Evolutionary conservation across 2,329 filamentous ascomycete genomes (phyloP).

Genomic region (Aspergillus sp.): DNA sequence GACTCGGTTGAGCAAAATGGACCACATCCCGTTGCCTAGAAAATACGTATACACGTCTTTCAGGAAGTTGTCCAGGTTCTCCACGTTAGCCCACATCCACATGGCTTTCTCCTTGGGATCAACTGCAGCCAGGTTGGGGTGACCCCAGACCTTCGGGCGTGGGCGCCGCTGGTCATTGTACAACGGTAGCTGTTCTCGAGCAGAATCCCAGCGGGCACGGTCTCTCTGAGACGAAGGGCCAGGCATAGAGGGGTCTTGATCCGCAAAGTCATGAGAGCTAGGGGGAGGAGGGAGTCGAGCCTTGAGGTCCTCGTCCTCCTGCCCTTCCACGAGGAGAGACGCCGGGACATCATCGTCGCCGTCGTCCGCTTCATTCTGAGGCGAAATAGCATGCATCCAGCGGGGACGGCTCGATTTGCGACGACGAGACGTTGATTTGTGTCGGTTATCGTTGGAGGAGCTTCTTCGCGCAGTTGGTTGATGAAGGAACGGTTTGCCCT

Average conservation of each 20-base stretch:
- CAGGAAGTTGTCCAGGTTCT: conserved; percentile 85
- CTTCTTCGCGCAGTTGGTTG: conserved; percentile 26
- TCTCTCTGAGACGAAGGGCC: conserved; percentile 43
- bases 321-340: conserved; percentile 59
- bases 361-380: conserved; percentile 45
- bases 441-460: conserved; percentile 10
- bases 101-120: conserved; percentile 74
- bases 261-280: conserved; percentile 22
- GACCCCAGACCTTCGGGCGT: conserved; percentile 25
- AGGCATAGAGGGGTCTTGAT: conserved; percentile 26
- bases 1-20: conserved; percentile 69
- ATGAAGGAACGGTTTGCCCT: conserved; percentile 39
- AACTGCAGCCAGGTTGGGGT: conserved; percentile 40
- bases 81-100: conserved; percentile 90
- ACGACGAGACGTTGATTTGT: conserved; percentile 20
- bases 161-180: conserved; percentile 18
- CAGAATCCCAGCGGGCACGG: conserved; percentile 51
- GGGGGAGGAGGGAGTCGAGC: conserved; percentile 40
- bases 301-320: conserved; percentile 35
- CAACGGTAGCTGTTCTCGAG: conserved; percentile 42
- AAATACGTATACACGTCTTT: conserved; percentile 85
- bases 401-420: conserved; percentile 29
- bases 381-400: conserved; percentile 30
- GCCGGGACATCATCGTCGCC: conserved; percentile 63
- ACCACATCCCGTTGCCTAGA: conserved; percentile 77